These are phyloP conservation scores for Colletotrichum camelliae DNA, from an alignment of 2,329 filamentous ascomycete species.

Conservation along the genomic window DNA sequence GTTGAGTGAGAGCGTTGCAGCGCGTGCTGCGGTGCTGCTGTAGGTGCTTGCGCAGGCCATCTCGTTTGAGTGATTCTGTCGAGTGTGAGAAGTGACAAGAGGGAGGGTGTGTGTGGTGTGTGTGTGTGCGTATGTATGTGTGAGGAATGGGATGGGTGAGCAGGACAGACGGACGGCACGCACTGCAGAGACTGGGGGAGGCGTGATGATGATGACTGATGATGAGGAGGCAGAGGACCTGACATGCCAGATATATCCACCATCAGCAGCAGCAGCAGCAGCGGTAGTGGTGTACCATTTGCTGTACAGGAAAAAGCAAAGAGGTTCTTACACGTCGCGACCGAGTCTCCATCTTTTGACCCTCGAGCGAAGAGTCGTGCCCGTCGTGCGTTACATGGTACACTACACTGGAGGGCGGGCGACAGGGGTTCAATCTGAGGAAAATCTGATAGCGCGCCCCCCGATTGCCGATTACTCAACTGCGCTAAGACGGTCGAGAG, in stretches of 20 bases:
- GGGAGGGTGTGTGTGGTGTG: too few species aligned
- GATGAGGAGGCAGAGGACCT: neutral
- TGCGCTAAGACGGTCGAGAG: neutral
- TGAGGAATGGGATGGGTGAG: neutral
- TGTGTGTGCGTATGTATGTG: neutral
- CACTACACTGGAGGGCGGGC: neutral
- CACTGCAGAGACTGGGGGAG: neutral
- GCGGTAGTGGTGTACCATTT: neutral
- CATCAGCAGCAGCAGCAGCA: neutral
- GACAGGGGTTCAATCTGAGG: neutral
- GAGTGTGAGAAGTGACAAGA: conserved; percentile 11
- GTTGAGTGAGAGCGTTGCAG: neutral
- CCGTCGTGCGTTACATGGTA: neutral
- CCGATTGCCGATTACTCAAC: conserved; percentile 16
- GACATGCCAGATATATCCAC: conserved; percentile 7
- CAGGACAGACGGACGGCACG: neutral
- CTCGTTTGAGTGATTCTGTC: conserved; percentile 18
- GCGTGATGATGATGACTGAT: neutral
- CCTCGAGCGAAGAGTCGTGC: neutral
- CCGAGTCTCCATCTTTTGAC: neutral
- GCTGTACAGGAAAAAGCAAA: conserved; percentile 6
- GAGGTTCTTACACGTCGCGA: neutral
- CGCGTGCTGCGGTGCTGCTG: neutral
- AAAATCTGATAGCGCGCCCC: conserved; percentile 12
- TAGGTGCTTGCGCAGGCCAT: conserved; percentile 9